Conservation (phyloP, 2,329 filamentous ascomycete genomes). For the Periconia sp. region DNA sequence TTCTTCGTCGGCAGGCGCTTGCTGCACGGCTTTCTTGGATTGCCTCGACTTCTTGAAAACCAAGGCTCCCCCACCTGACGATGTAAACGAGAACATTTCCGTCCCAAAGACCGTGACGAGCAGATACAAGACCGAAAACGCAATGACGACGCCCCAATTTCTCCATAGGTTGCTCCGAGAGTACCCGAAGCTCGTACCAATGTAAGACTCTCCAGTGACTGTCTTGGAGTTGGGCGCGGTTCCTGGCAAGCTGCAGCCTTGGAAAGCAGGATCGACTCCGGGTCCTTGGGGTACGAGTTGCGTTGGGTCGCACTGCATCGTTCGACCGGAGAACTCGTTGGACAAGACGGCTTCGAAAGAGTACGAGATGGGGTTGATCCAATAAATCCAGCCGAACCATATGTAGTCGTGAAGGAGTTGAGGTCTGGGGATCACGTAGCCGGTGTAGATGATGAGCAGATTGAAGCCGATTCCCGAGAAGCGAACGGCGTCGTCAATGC, state of each 20-base stretch:
- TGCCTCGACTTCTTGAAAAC: slow-evolving; percentile 71
- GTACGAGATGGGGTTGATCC: slow-evolving; percentile 56
- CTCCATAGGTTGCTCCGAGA: slow-evolving; percentile 63
- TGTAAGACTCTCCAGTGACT: slow-evolving; percentile 58
- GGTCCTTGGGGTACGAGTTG: slow-evolving; percentile 64
- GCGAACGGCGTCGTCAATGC: slow-evolving; percentile 67
- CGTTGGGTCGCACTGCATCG: slow-evolving; percentile 60
- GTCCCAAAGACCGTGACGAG: slow-evolving; percentile 69
- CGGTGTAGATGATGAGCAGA: slow-evolving; percentile 64
- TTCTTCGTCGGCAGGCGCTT: slow-evolving; percentile 60
- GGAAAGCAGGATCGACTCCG: slow-evolving; percentile 56
- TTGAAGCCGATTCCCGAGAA: slow-evolving; percentile 66
- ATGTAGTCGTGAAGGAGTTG: slow-evolving; percentile 61
- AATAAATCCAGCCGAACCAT: slow-evolving; percentile 58
- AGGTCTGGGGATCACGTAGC: slow-evolving; percentile 69
- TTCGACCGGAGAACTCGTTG: slow-evolving; percentile 63
- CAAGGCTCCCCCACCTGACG: slow-evolving; percentile 66
- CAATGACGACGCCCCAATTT: slow-evolving; percentile 77
- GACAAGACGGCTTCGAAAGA: slow-evolving; percentile 68
- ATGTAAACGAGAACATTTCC: slow-evolving; percentile 66
- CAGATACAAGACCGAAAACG: slow-evolving; percentile 74
- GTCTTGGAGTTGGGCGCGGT: slow-evolving; percentile 53
- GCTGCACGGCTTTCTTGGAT: slow-evolving; percentile 56
- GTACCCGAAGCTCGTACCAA: slow-evolving; percentile 59
- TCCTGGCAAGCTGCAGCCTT: slow-evolving; percentile 66